Base-by-base conservation (phyloP, 345 rosid species). In the Pelargonium nanum region DNA sequence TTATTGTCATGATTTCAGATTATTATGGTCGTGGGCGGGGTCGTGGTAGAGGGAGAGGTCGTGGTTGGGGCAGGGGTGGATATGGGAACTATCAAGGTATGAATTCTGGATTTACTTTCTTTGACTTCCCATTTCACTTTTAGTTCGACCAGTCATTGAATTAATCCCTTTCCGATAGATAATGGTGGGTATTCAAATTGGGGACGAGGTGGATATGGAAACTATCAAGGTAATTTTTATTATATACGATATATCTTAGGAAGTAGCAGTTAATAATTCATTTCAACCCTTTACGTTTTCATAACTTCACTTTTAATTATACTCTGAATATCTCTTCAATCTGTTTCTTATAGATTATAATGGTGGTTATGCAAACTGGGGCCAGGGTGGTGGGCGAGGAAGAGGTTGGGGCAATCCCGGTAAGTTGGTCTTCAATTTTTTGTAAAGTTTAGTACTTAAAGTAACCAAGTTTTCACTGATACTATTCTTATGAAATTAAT, bases 21-120 rank as follows among this genome's bases (percentile, higher is more conserved):
- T 69, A 79, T 8, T 75, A 77, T 72, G 84, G 72, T 26, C 73
- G 65, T 8, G 83, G 81, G 13, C 69, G 65, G 4, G 78, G 77
- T 19, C 77, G 66, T 40, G 76, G 81, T 51, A 75, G 82, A 56
- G 84, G 87, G 44, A 77, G 87, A 71, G 87, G 82, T 6, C 59
- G 75, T 44, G 55, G 70, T 64, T 62, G 81, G 68, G 74, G 69
- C 55, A 77, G 80, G 64, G 77, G 75, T 66, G 81, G 81, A 34
- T 72, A 77, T 34, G 74, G 70, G 52, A 56, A 72, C 70, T 72
- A 74, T 67, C 72, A 67, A 61, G 75, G 75, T 67, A 58, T 40
- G 26, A n/a, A 25, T 32, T 28, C 57, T 34, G 16, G 6, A 15
- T 32, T 62, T 50, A 19, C 21, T 24, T 51, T 67, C 19, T 25